phyloP scores from a whole-genome alignment of 305 asterid genomes.

The Fraxinus sp. region DNA sequence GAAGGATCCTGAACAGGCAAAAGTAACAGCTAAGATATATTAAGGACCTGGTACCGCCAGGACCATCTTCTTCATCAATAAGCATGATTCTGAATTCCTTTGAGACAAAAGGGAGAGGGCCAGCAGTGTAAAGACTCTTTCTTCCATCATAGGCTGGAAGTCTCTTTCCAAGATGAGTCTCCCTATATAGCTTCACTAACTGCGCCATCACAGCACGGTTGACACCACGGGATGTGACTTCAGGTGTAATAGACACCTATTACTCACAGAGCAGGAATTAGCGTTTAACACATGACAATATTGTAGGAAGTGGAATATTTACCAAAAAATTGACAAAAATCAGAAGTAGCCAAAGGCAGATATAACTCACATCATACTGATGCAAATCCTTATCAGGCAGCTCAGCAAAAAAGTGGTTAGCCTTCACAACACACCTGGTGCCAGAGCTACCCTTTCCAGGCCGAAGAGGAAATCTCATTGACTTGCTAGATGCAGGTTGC shows the following conservation, averaged over 20 bases:
- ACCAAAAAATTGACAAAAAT: neutral
- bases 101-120: constrained; percentile 78
- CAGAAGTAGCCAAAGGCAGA: neutral
- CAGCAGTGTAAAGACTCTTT: constrained; percentile 95
- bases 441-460: constrained; percentile 89
- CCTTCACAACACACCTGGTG: constrained; percentile 64
- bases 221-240: constrained; percentile 78
- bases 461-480: constrained; percentile 78
- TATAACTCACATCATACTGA: constrained; percentile 78
- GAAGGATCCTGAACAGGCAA: neutral
- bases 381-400: constrained; percentile 90
- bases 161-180: constrained; percentile 80
- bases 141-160: constrained; percentile 95
- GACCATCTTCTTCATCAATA: constrained; percentile 72
- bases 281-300: neutral
- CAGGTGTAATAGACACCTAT: constrained; percentile 82
- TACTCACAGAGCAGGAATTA: constrained; percentile 7
- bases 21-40: neutral
- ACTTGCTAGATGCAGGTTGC: constrained; percentile 84
- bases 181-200: constrained; percentile 59
- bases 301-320: neutral
- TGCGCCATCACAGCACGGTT: constrained; percentile 92
- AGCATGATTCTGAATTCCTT: constrained; percentile 74
- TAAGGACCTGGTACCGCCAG: constrained; percentile 57
- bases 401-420: constrained; percentile 89